Base-by-base conservation (phyloP, 2,329 filamentous ascomycete genomes). In the Chaetothyriales sp. region DNA sequence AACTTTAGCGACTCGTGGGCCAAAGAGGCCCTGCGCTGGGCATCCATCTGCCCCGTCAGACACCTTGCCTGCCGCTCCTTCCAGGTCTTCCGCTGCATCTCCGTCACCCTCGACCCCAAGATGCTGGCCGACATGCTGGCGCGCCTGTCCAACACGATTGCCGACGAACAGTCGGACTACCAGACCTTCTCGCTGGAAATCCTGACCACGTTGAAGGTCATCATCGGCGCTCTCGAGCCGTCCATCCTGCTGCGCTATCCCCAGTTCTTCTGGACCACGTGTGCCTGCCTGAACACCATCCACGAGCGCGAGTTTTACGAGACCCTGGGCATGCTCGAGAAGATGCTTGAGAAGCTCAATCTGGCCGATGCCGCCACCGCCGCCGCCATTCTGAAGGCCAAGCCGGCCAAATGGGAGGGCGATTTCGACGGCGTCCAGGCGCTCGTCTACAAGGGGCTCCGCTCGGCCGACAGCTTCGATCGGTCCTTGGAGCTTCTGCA, bases 181-280 rank as follows among this genome's bases (percentile, higher is more conserved):
- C 88, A 95, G 63, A 90, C 89, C 0, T 98, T 98, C 63, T 94
- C 92, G 0, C 90, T 97, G 83, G 94, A 98, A 65, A 97, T 98
- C 52, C 69, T 98, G 50, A 95, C 89, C 0, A 98, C 94, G 0
- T 68, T 98, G 49, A 89, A 94, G 64, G 89, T 89, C 0, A 84
- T 98, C 45, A 94, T 98, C 52, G 78, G 82, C 58, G 92, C 90
- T 51, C 72, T 97, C 25, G 83, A 89, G 18, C 76, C 85, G 0
- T 78, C 85, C 40, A 85, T 89, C 64, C 75, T 98, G 1, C 69
- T 94, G 47, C 81, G 82, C n/a, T 95, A 95, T 58, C 92, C 92
- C 1, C 90, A 97, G 63, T 73, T 98, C 1, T 97, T 98, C 68
- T 98, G 94, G 94, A 94, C 90, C 0, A 95, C 87, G 0, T 95